Conservation (phyloP, 192 early-diverging fungal species). For the Piromyces finnis region DNA sequence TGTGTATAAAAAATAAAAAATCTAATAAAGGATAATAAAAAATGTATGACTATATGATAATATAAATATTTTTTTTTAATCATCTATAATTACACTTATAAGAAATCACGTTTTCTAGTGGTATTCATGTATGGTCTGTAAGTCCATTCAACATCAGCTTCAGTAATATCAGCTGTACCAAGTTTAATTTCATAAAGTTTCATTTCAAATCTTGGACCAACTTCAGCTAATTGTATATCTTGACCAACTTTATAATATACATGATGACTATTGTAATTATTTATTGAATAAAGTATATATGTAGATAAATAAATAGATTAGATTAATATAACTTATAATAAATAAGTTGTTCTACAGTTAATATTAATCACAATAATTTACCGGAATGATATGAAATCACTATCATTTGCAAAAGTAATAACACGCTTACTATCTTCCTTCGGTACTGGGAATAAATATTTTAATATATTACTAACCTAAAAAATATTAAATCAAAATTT, state of each 20-base stretch:
- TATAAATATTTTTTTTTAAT: too few relatives aligned
- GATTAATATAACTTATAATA: too few relatives aligned
- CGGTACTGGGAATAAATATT: slow-evolving; percentile 93
- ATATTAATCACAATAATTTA: too few relatives aligned
- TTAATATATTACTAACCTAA: slow-evolving; percentile 67
- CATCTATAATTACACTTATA: slow-evolving; percentile 20
- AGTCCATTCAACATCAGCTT: slow-evolving; percentile 95
- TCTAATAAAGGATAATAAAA: too few relatives aligned
- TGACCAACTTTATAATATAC: slow-evolving; percentile 83
- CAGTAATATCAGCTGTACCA: slow-evolving; percentile 81
- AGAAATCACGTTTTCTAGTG: slow-evolving; percentile 57
- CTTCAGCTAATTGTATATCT: slow-evolving; percentile 85
- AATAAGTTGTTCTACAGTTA: too few relatives aligned
- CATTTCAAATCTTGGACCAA: slow-evolving; percentile 98
- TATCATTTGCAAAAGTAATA: slow-evolving; percentile 93
- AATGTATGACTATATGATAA: too few relatives aligned
- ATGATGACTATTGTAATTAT: slow-evolving; percentile 92
- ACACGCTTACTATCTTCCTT: slow-evolving; percentile 89
- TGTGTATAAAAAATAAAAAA: too few relatives aligned
- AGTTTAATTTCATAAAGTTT: slow-evolving; percentile 91
- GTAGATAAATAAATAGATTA: background rate
- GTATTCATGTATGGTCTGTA: slow-evolving; percentile 78
- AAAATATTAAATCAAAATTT: too few relatives aligned
- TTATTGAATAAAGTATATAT: too few relatives aligned
- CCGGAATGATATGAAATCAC: slow-evolving; percentile 90